Conservation (phyloP, 805 yeast genomes). For the Suhomyces pyralidae region DNA sequence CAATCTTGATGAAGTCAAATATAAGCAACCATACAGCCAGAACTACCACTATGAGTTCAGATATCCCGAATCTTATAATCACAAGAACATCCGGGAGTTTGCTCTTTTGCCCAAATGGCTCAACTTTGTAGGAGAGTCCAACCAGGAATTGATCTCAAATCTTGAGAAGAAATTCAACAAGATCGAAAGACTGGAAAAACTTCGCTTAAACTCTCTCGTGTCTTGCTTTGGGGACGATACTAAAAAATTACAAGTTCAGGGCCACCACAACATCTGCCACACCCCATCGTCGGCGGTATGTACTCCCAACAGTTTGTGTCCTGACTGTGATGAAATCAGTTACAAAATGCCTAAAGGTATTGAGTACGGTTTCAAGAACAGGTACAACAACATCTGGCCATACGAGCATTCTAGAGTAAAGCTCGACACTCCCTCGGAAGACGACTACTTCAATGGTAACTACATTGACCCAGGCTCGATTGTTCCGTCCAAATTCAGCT, state of each 20-base stretch:
- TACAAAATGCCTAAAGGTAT: constrained; percentile 43
- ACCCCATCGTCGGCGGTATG: constrained; percentile 20
- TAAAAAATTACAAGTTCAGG: neutral
- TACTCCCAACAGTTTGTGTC: constrained; percentile 42
- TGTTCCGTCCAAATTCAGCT: constrained; percentile 19
- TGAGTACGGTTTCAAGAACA: constrained; percentile 29
- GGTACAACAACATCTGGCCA: constrained; percentile 48
- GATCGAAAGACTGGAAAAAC: constrained; percentile 38
- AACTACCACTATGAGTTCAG: constrained; percentile 8
- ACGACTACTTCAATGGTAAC: constrained; percentile 47
- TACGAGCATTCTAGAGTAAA: constrained; percentile 48
- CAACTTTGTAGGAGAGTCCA: constrained; percentile 18
- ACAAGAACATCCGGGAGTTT: constrained; percentile 1
- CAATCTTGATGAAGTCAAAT: constrained; percentile 1
- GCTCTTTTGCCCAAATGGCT: constrained; percentile 33
- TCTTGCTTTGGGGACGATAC: neutral
- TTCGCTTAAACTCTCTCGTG: constrained; percentile 24
- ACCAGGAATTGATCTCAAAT: constrained; percentile 19
- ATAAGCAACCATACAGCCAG: neutral
- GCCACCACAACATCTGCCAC: neutral
- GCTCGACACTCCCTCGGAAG: constrained; percentile 21
- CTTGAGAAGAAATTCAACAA: constrained; percentile 32
- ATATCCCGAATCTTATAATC: constrained; percentile 5
- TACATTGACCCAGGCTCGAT: constrained; percentile 32
- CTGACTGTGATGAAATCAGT: constrained; percentile 38